These are phyloP conservation scores for Halteria grandinella DNA, from an alignment of 73 alveolate species.

Conservation along the genomic window DNA sequence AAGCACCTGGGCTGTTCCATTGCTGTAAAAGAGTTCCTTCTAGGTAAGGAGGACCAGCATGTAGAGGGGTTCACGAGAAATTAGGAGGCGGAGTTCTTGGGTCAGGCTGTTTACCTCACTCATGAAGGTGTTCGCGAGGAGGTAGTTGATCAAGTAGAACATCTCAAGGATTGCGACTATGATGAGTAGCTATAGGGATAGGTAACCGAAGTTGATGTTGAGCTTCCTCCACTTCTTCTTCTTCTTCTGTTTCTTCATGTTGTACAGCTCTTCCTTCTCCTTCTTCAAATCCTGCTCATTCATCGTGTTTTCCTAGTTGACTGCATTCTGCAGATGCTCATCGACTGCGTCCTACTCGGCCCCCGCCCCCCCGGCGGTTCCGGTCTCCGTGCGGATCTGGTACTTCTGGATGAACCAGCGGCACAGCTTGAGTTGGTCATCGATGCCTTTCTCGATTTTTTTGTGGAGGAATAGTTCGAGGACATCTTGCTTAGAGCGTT, in stretches of 20 bases:
- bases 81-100: constrained; percentile 24
- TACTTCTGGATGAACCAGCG: constrained; percentile 47
- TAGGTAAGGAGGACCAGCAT: constrained; percentile 6
- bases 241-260: constrained; percentile 14
- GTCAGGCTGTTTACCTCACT: constrained; percentile 33
- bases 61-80: constrained; percentile 28
- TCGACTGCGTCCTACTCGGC: constrained; percentile 13
- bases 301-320: too few species aligned
- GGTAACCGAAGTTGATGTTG: constrained; percentile 23
- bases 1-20: constrained; percentile 7
- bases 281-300: constrained; percentile 21
- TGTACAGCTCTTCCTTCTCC: constrained; percentile 29
- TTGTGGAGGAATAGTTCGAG: constrained; percentile 30
- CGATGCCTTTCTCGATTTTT: constrained; percentile 45
- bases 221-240: constrained; percentile 41
- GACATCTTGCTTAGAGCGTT: constrained; percentile 31
- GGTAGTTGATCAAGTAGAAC: constrained; percentile 28
- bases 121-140: constrained; percentile 34
- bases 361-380: neutral
- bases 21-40: constrained; percentile 11
- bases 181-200: constrained; percentile 5
- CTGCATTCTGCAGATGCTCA: constrained; percentile 14
- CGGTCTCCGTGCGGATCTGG: constrained; percentile 6
- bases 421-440: constrained; percentile 33
- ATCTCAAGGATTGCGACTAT: constrained; percentile 29